Conservation (phyloP, 331 rosid species). For the Rhamnella rubrinervis region DNA sequence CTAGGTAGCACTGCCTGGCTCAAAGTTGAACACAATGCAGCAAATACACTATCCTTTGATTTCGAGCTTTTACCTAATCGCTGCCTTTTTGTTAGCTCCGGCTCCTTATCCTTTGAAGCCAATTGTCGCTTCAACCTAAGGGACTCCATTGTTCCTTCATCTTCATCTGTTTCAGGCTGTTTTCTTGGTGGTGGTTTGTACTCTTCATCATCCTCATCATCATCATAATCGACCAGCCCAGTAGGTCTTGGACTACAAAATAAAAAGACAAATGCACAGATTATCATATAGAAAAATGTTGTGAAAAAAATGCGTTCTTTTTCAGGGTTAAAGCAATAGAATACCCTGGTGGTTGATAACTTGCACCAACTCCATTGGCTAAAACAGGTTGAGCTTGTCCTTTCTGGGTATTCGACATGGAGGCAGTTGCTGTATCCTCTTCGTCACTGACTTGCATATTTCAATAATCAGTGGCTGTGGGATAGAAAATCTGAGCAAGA, state of each 20-base stretch:
- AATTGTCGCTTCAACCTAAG: conserved; percentile 70
- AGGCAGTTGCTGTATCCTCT: conserved; percentile 76
- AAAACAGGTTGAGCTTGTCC: conserved; percentile 54
- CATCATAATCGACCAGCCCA: conserved; percentile 91
- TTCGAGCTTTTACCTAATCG: conserved; percentile 55
- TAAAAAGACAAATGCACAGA: conserved; percentile 7
- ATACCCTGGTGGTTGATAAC: conserved; percentile 59
- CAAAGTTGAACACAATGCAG: conserved; percentile 69
- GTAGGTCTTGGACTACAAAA: conserved; percentile 60
- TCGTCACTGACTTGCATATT: conserved; percentile 61
- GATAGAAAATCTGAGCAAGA: conserved; percentile 7
- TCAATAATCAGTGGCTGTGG: conserved; percentile 16
- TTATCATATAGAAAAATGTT: background rate
- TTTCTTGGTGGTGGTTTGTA: conserved; percentile 84
- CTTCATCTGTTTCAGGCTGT: conserved; percentile 62
- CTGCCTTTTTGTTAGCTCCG: conserved; percentile 63
- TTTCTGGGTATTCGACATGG: conserved; percentile 42
- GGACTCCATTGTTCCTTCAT: conserved; percentile 77
- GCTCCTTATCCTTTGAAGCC: conserved; percentile 61
- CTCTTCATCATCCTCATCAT: conserved; percentile 92
- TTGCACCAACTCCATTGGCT: conserved; percentile 65
- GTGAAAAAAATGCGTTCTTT: background rate
- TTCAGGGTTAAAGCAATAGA: conserved; percentile 1
- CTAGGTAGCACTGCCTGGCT: conserved; percentile 75
- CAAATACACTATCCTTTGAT: conserved; percentile 72